Evolutionary conservation across 1,284 basidiomycete species (phyloP), one percentile per base, ranked within the genome.

Genomic region (Hymenochaete sp.): DNA sequence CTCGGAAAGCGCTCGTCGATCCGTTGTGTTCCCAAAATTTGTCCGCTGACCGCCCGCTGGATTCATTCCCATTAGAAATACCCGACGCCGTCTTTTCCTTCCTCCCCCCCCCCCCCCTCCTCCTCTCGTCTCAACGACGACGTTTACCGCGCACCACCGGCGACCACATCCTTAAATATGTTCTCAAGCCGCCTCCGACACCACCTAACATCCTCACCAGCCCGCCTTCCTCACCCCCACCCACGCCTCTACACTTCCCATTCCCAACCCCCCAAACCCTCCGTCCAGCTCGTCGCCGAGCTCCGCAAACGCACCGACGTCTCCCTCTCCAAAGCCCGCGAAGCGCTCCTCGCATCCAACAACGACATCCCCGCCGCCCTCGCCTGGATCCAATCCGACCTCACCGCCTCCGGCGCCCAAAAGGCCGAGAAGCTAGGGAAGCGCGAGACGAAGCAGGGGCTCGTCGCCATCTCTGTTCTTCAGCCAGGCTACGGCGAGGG

Each of bases 261-360:
- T 10, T 32, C 59, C 16, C 49, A 59, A 29, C 56, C 63, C 22
- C 54, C 58, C 33, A 69, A 79, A 63, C 62, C 71, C 40, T 64
- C 81, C 25, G 69, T 87, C 46, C 79, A 84, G 52, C 79, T 93
- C 52, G 84, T 98, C 51, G 84, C 86, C 2, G 80, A 91, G 62
- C 76, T 98, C 27, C 81, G 93, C 48, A 88, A 85, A 65, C 71
- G 72, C 49, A 84, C 79, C 3, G 77, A 82, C 54, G 89, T 87
- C 43, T 87, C 87, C 10, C 80, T 96, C 57, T 72, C 79, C 38
- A 91, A 93, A 67, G 93, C 93, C 38, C 79, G 85, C 41, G 88
- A 95, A 62, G 93, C 93, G 2, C 81, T 97, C 46, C 62, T 68
- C 41, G 78, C 80, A 21, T 74, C 79, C 27, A 75, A 82, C 57